These are phyloP conservation scores for Boletus reticuloceps DNA, from an alignment of 768 basidiomycete species.

Conservation along the genomic window DNA sequence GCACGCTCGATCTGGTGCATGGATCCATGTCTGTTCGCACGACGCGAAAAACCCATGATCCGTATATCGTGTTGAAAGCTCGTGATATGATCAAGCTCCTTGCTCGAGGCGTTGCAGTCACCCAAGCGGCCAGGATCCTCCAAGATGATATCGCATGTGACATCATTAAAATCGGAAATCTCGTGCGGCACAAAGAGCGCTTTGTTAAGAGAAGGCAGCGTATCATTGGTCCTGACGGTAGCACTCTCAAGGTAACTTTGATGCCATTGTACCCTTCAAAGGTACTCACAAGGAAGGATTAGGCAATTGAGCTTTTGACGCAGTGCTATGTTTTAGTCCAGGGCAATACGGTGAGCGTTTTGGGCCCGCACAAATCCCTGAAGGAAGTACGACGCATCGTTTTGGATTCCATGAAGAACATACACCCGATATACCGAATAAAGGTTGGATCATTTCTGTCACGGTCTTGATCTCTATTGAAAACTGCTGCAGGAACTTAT, in stretches of 20 bases:
- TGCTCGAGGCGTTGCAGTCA: conserved; percentile 84
- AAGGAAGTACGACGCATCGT: conserved; percentile 96
- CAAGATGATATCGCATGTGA: conserved; percentile 91
- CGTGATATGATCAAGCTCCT: conserved; percentile 94
- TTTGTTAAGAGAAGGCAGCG: conserved; percentile 96
- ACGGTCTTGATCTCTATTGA: not conserved
- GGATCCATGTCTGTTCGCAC: conserved; percentile 98
- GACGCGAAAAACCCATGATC: conserved; percentile 95
- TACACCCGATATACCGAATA: conserved; percentile 98
- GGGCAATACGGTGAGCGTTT: conserved; percentile 96
- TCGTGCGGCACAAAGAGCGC: conserved; percentile 93
- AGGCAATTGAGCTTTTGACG: conserved; percentile 97
- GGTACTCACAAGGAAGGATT: conserved; percentile 7
- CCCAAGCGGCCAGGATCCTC: conserved; percentile 84
- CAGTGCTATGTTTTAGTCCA: conserved; percentile 97
- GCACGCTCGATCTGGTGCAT: conserved; percentile 91
- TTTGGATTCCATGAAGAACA: conserved; percentile 99
- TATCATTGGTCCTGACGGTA: conserved; percentile 96
- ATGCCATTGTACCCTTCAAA: not conserved
- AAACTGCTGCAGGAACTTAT: conserved; percentile 74
- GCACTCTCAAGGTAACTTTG: conserved; percentile 81
- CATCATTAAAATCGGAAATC: conserved; percentile 95
- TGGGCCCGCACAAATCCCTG: conserved; percentile 93
- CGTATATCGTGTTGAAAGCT: conserved; percentile 94
- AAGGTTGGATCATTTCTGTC: conserved; percentile 52